Conservation (phyloP, 305 asterid species). For the Fraxinus albicans region DNA sequence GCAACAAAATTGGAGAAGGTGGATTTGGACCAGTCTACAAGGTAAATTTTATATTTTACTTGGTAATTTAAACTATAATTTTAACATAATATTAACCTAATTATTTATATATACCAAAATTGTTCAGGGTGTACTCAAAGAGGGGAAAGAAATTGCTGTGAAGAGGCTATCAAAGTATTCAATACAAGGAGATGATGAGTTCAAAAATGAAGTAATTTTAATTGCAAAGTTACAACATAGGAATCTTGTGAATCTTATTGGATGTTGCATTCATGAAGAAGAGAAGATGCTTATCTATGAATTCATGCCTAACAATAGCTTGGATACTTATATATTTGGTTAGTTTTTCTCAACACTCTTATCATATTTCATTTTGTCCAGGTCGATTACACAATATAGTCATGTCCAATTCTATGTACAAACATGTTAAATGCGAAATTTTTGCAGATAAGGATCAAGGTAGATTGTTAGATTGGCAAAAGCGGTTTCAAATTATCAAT, state of each 20-base stretch:
- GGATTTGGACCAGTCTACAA: slow-evolving; percentile 20
- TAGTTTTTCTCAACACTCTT: neutral
- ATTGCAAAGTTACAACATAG: slow-evolving; percentile 12
- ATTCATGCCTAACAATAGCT: slow-evolving; percentile 18
- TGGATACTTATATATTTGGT: slow-evolving; percentile 17
- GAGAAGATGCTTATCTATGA: slow-evolving; percentile 15
- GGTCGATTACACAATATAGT: neutral
- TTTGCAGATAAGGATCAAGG: too few species aligned
- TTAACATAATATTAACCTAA: too few species aligned
- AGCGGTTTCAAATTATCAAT: too few species aligned
- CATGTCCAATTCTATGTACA: neutral
- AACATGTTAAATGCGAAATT: neutral
- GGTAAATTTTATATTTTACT: neutral
- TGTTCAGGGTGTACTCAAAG: slow-evolving; percentile 3
- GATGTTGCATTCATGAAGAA: slow-evolving; percentile 10
- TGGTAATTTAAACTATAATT: neutral
- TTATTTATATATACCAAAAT: neutral
- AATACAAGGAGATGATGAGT: slow-evolving; percentile 14
- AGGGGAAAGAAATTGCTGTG: slow-evolving; percentile 13
- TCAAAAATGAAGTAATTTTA: slow-evolving; percentile 5
- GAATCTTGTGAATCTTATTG: slow-evolving; percentile 13
- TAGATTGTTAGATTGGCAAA: too few species aligned
- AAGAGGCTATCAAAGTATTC: slow-evolving; percentile 19
- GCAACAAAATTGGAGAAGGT: slow-evolving; percentile 17
- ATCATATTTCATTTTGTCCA: neutral